phyloP scores from a whole-genome alignment of 495 filamentous ascomycete genomes.

The Poronia punctata region DNA sequence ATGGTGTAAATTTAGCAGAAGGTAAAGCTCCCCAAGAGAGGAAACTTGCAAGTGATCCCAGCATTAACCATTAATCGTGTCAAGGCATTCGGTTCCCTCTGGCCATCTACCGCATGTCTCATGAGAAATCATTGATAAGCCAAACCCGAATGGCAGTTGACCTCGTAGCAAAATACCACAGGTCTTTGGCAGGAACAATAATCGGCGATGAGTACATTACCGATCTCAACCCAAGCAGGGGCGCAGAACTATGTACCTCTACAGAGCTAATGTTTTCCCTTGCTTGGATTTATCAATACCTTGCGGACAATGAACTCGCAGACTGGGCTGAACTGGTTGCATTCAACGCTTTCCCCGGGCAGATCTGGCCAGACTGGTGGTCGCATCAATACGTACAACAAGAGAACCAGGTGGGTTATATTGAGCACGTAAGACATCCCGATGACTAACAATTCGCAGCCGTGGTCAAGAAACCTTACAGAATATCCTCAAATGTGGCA shows the following conservation, averaged over 20 bases:
- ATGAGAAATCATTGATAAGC: conserved; percentile 20
- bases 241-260: conserved; percentile 28
- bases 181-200: conserved; percentile 27
- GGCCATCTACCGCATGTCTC: conserved; percentile 25
- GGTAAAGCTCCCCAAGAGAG: too few species aligned
- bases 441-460: conserved; percentile 14
- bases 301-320: conserved; percentile 41
- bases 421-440: neutral
- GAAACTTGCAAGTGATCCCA: too few species aligned
- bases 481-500: conserved; percentile 40
- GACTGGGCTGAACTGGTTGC: conserved; percentile 46
- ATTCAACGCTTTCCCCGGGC: conserved; percentile 50
- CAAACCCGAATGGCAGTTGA: conserved; percentile 26
- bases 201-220: conserved; percentile 25
- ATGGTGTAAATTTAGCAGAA: conserved; percentile 27
- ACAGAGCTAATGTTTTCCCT: conserved; percentile 28
- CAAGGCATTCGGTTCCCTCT: conserved; percentile 22
- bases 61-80: too few species aligned
- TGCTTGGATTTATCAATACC: conserved; percentile 26
- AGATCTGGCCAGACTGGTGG: conserved; percentile 51
- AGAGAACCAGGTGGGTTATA: conserved; percentile 42
- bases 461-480: conserved; percentile 34
- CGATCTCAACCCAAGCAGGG: conserved; percentile 24
- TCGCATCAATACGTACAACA: conserved; percentile 50
- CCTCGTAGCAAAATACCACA: conserved; percentile 22